Evolutionary conservation across 331 rosid species (phyloP), one percentile per base, ranked within the genome.

Genomic region (Cucumis variabilis): DNA sequence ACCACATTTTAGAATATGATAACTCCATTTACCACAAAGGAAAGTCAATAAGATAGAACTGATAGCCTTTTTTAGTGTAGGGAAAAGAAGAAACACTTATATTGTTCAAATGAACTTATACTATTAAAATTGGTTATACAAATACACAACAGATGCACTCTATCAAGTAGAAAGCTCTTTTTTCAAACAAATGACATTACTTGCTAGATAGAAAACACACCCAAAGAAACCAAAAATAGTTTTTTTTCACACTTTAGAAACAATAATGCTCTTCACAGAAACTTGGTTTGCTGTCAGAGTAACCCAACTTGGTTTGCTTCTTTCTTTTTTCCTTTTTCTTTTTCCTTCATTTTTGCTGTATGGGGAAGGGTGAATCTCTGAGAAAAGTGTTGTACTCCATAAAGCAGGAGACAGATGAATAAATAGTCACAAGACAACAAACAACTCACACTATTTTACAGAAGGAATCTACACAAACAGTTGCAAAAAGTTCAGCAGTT

Each of bases 1-100:
- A 23, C 86, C 91, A 24, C 87, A 92, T 83, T 93, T 95, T 78
- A 91, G 89, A 88, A 7, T 87, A 76, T 68, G 60, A 53, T 2
- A 58, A 28, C 50, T 27, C 16, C 83, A 48, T 77, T 46, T 77
- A 48, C 7, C 37, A 24, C 65, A 77, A 6, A 48, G 33, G 13
- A 24, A 76, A n/a, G 30, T 21, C 37, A 53, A 48, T 48, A 76
- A 77, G 12, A 14, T 46, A 6, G 21, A 77, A 77, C 83, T 11
- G 7, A 15, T 7, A 2, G 67, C 65, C 2, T 58, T 16, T 58
- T 58, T 53, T 53, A n/a, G 30, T 11, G 30, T 67, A 28, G 78
- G 50, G 1, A 17, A 28, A 33, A 74, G 44, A 30, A 6, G 46
- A 7, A 67, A 84, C 50, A 17, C 48, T 69, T 25, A 5, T 25